phyloP scores from a whole-genome alignment of 2,329 filamentous ascomycete species.

The Trichothecium roseum region DNA sequence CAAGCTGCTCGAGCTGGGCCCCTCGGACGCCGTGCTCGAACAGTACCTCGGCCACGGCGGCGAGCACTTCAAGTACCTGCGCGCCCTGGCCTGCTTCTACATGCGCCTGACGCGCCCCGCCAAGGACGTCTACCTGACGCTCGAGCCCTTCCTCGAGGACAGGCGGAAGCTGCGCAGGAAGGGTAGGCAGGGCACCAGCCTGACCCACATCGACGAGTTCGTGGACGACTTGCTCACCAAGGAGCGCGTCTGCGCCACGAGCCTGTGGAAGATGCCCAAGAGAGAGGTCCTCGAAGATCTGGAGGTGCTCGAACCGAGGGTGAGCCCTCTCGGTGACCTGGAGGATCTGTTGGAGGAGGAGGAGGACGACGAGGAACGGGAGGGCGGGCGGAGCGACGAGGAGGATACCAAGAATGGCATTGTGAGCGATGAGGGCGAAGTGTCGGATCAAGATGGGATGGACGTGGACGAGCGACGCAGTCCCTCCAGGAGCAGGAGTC shows the following conservation, averaged over 20 bases:
- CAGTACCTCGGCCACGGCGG: constrained; percentile 73
- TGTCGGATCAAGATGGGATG: constrained; percentile 24
- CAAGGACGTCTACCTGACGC: constrained; percentile 64
- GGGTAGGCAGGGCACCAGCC: constrained; percentile 59
- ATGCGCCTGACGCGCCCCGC: constrained; percentile 78
- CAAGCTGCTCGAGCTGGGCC: constrained; percentile 83
- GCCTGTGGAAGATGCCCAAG: constrained; percentile 80
- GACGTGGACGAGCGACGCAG: constrained; percentile 24
- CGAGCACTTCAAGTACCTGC: constrained; percentile 74
- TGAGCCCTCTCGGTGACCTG: constrained; percentile 73
- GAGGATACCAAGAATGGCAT: constrained; percentile 7
- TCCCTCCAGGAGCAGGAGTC: constrained; percentile 11
- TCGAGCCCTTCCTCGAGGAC: constrained; percentile 80
- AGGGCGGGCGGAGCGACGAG: constrained; percentile 6
- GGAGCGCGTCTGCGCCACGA: constrained; percentile 84
- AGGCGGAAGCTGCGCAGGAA: constrained; percentile 72
- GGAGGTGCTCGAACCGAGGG: constrained; percentile 74
- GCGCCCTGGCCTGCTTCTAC: constrained; percentile 86
- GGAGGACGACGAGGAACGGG: constrained; percentile 29
- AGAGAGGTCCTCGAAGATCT: constrained; percentile 78
- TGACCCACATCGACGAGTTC: constrained; percentile 86
- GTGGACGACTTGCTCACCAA: constrained; percentile 85
- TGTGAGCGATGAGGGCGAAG: constrained; percentile 22
- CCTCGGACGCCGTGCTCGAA: constrained; percentile 64
- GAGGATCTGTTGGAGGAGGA: constrained; percentile 59